Base-by-base conservation (phyloP, 306 rosid genomes). In the Cucurbita pepo region DNA sequence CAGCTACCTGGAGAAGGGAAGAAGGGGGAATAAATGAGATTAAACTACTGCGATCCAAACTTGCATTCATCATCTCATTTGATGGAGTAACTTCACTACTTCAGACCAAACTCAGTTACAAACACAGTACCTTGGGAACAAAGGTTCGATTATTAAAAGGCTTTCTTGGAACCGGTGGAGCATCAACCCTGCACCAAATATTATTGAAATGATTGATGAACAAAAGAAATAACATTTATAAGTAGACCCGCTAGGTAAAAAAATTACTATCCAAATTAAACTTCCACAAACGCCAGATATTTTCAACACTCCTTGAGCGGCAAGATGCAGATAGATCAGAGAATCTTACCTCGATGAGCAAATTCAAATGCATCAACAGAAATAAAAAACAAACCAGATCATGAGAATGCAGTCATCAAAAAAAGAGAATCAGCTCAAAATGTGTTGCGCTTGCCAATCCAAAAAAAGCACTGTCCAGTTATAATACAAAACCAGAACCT, bases 141-240 rank as follows among this genome's bases (percentile, higher is more conserved):
- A 80, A 87, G 72, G 74, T 81, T 81, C 85, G 83, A 77, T 77
- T 76, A 36, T 74, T 86, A 61, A 19, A 65, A 43, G 81, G 74
- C 77, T 82, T 81, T 79, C 88, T 88, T 73, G 83, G 98, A 75
- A 53, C 72, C 3, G 76, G 55, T 56, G 89, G 85, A 63, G 76
- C 88, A 25, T 77, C 88, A 51, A 74, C 79, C 88, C 98, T 93
- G 91, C 87, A 87, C 74, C 59, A 81, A 52, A 60, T 79, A 77
- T 16, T 45, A 41, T 36, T 21, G 56, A 45, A 77, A 65, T 64
- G 77, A 75, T 77, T 81, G 81, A 60, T 16, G 60, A 69, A 79
- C 55, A 73, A 1, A 56, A 38, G 54, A 72, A 64, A 59, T n/a
- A 56, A 41, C 44, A 16, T 12, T 45, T 14, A 43, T 57, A 47